Base-by-base conservation (phyloP, 179 eudicot genomes). In the Vitellaria paradoxa region DNA sequence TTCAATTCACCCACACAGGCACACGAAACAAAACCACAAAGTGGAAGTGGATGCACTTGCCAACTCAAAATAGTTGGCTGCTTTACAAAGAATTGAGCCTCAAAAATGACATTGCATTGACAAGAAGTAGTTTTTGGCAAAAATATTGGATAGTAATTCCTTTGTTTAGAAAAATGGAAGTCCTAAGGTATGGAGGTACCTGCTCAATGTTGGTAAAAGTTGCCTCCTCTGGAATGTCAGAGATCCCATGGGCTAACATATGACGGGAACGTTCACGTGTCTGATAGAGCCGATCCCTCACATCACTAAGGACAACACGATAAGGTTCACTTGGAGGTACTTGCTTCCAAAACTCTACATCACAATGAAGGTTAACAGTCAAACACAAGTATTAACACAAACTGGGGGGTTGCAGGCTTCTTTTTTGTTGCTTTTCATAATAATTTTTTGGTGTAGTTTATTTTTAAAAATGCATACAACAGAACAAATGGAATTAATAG, bases 201-300 rank as follows among this genome's bases (percentile, higher is more conserved):
- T 93, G 91, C 84, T 88, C 98, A 69, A 95, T 53, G 62, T 88
- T 79, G 72, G 94, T 95, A 87, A 81, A 95, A 26, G 93, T 90
- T 45, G 82, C 73, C 81, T 93, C 99, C 87, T 91, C 98, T 30
- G 97, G 96, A 77, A 95, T 86, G 72, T 93, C 99, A 60, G 98
- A 95, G 55, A 68, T 67, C 65, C 89, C 99, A 56, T 90, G 82
- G 74, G 99, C 83, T 79, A 95, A 87, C 69, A 95, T 18, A 65
- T 88, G 95, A 62, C 97, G 97, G 74, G 98, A 87, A 20, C 98
- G 93, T 74, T 95, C 99, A 73, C 99, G 99, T 2, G 99, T 91
- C 66, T 89, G 82, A 74, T 95, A 95, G 62, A 95, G 83, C 77
- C 89, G 91, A 82, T 95, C 98, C 83, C 99, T 88, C 80, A 95